Evolutionary conservation across 2,329 filamentous ascomycete species (phyloP).

Genomic region (Macroventuria anomochaeta): DNA sequence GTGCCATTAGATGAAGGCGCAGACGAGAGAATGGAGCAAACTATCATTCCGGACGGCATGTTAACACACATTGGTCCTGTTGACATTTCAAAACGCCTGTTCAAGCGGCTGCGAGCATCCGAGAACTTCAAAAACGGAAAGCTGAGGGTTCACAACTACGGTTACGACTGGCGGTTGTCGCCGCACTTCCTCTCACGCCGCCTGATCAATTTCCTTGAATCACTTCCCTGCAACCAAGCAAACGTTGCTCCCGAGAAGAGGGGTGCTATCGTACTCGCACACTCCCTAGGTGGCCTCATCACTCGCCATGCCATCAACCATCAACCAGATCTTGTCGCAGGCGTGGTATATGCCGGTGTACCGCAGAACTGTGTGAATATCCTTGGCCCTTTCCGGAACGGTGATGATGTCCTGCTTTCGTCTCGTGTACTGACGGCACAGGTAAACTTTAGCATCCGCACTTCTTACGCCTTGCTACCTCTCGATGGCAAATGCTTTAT

Average conservation of each 20-base stretch:
- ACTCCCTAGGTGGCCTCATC: conserved; percentile 86
- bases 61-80: conserved; percentile 90
- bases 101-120: conserved; percentile 76
- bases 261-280: conserved; percentile 83
- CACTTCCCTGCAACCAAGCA: conserved; percentile 74
- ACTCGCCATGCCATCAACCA: conserved; percentile 87
- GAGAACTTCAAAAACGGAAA: conserved; percentile 75
- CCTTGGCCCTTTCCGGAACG: conserved; percentile 84
- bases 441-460: conserved; percentile 90
- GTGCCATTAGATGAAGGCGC: conserved; percentile 82
- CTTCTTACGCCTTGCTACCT: conserved; percentile 82
- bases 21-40: conserved; percentile 81
- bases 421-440: conserved; percentile 89
- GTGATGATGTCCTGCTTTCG: conserved; percentile 89
- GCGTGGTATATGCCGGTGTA: conserved; percentile 83
- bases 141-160: conserved; percentile 85
- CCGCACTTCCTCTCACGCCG: conserved; percentile 75
- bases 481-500: conserved; percentile 88
- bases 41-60: conserved; percentile 86
- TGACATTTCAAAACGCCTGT: conserved; percentile 82
- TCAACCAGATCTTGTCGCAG: conserved; percentile 82
- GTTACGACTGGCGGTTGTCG: conserved; percentile 92
- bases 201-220: conserved; percentile 75
- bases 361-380: conserved; percentile 91
- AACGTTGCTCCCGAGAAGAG: conserved; percentile 59